Evolutionary conservation across 805 yeast genomes (phyloP).

Genomic region (Ogataea chonburiensis): DNA sequence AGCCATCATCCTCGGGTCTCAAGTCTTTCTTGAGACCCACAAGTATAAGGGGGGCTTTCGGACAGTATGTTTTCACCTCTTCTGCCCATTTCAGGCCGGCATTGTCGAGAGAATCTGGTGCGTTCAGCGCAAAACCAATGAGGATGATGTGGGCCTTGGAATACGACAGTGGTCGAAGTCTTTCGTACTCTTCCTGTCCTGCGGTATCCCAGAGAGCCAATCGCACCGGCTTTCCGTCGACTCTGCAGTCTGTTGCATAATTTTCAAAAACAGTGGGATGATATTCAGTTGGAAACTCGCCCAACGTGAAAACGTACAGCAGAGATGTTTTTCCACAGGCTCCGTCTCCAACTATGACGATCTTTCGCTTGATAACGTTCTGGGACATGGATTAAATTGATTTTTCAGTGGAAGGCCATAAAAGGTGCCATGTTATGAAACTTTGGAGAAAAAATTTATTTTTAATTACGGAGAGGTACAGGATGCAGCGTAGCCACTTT

Average conservation of each 20-base stretch:
- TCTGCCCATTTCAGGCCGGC: conserved; percentile 85
- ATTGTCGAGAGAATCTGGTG: conserved; percentile 79
- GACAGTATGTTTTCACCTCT: conserved; percentile 80
- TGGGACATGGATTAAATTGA: conserved; percentile 8
- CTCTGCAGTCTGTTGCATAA: conserved; percentile 90
- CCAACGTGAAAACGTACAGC: conserved; percentile 86
- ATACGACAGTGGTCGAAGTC: conserved; percentile 84
- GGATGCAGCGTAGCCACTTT: conserved; percentile 1
- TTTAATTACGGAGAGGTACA: background rate
- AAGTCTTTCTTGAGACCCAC: conserved; percentile 87
- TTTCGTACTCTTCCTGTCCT: conserved; percentile 93
- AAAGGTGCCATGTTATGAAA: too few relatives aligned
- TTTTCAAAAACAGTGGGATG: conserved; percentile 95
- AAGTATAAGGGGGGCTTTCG: conserved; percentile 70
- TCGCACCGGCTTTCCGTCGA: conserved; percentile 89
- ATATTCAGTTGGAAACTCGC: conserved; percentile 89
- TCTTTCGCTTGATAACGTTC: conserved; percentile 57
- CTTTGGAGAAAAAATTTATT: conserved; percentile 10
- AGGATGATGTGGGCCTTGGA: conserved; percentile 83
- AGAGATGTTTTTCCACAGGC: conserved; percentile 93
- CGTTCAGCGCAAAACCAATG: conserved; percentile 83
- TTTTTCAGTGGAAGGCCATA: background rate
- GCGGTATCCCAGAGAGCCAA: conserved; percentile 95
- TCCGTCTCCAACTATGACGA: conserved; percentile 93
- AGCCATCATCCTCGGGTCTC: conserved; percentile 42